Evolutionary conservation across 108 stramenopile genomes (phyloP), one percentile per base, ranked within the genome.

Genomic region (Cyclotella atomus): DNA sequence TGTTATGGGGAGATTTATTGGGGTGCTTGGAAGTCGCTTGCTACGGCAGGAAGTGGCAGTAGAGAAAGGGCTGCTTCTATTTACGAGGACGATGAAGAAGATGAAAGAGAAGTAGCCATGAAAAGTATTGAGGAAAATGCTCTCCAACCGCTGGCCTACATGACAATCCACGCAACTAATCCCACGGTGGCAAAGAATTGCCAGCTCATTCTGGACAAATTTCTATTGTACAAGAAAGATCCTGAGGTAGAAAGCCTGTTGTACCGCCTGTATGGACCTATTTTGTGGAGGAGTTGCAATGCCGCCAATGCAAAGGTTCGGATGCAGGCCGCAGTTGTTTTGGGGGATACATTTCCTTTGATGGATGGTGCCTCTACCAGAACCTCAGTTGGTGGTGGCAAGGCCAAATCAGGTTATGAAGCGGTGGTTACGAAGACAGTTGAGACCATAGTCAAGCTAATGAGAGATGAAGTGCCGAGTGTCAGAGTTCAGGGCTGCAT

Each of bases 261-360:
- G 41, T 70, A 91, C 49, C 87, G 95, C 1, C 46, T 95, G 43
- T 98, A 96, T 65, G 87, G 83, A 34, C 98, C 97, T 23, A 85
- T 98, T 63, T 54, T 99, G 44, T 99, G 98, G 98, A 77, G 97
- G 59, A 80, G 91, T 19, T 73, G 98, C 38, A 45, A 76, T 17
- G 90, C 91, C 8, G 85, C 97, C 50, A 95, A 97, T 79, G 81
- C 96, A n/a, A 45, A 67, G n/a, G 97, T 97, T 0, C 78, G 97
- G 15, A 62, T 88, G 28, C 89, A 95, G 67, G 94, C 97, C 17
- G 56, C 87, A 3, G 47, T 38, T 0, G 77, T 98, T 0, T 81
- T 98, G 35, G 90, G 83, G 6, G 89, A 93, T 47, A 94, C 95
- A 24, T 99, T 98, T 84, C 98, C 98, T 5, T 76, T 99, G 28